phyloP scores from a whole-genome alignment of 441 rosid species.

The Populus hybrid region DNA sequence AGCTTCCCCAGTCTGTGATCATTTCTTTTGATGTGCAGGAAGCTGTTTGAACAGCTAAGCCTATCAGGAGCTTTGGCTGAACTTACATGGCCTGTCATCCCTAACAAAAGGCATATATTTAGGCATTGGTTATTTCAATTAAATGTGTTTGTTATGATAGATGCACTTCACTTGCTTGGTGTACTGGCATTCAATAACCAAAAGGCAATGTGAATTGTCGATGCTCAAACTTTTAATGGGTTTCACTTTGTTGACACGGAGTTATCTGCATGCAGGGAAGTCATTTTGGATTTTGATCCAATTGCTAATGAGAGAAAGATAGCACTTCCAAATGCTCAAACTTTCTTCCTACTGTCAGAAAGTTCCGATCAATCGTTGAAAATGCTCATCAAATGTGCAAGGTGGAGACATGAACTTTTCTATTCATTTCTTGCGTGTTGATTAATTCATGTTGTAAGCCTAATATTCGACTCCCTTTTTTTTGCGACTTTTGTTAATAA shows the following conservation, averaged over 20 bases:
- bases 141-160: too few relatives aligned
- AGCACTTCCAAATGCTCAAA: neutral
- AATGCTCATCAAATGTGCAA: slow-evolving; percentile 61
- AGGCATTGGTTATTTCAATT: too few relatives aligned
- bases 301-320: too few relatives aligned
- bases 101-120: too few relatives aligned
- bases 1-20: too few relatives aligned
- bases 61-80: too few relatives aligned
- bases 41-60: too few relatives aligned
- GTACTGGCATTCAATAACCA: slow-evolving; percentile 19
- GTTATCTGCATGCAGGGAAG: slow-evolving; percentile 45
- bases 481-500: neutral
- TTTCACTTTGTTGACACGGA: neutral
- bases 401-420: slow-evolving; percentile 32
- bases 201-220: slow-evolving; percentile 3
- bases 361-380: slow-evolving; percentile 57
- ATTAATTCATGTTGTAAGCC: neutral
- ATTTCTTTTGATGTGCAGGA: too few relatives aligned
- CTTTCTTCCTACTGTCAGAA: slow-evolving; percentile 44
- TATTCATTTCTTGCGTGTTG: neutral
- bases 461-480: neutral
- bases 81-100: too few relatives aligned
- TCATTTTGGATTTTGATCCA: slow-evolving; percentile 59
- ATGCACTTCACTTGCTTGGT: slow-evolving; percentile 3
- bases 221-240: slow-evolving; percentile 14